phyloP scores from a whole-genome alignment of 2,329 filamentous ascomycete genomes.

The Mollisia scopiformis region DNA sequence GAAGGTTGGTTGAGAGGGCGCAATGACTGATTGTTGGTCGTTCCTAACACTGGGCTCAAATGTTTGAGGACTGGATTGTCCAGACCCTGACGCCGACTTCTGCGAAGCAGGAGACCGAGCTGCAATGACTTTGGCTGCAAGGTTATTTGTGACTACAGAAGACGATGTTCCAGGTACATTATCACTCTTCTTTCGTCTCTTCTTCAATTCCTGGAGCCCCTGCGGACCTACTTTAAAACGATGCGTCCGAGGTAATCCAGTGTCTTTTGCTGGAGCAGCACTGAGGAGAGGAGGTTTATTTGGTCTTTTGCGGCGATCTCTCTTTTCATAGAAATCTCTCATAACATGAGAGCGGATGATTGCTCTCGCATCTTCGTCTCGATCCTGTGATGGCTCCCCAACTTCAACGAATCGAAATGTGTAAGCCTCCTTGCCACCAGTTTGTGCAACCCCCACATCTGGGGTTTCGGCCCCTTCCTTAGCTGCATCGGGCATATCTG shows the following conservation, averaged over 20 bases:
- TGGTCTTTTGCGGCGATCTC: background rate
- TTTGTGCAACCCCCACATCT: background rate
- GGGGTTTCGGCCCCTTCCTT: background rate
- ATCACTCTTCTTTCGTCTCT: constrained; percentile 2
- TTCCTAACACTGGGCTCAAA: background rate
- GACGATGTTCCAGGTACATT: background rate
- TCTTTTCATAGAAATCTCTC: constrained; percentile 17
- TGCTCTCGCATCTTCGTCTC: constrained; percentile 9
- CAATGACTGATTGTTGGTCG: background rate
- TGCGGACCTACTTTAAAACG: constrained; percentile 16
- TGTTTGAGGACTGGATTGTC: background rate
- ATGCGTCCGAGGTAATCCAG: constrained; percentile 10
- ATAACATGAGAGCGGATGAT: constrained; percentile 21
- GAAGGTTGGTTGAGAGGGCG: background rate
- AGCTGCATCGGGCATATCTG: constrained; percentile 2
- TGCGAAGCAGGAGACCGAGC: background rate
- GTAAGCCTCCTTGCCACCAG: constrained; percentile 1
- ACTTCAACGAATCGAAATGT: constrained; percentile 21
- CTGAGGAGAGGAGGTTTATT: background rate
- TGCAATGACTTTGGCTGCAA: background rate
- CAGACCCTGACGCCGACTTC: background rate
- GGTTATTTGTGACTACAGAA: background rate
- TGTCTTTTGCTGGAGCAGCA: constrained; percentile 12
- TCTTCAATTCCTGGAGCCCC: constrained; percentile 17
- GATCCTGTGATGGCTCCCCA: constrained; percentile 11